Percentiles rank a stretch among this genome's conserved stretches.
phyloP scores from a whole-genome alignment of 371 early-diverging fungal genomes.

The Caulochytrium protostelioides region DNA sequence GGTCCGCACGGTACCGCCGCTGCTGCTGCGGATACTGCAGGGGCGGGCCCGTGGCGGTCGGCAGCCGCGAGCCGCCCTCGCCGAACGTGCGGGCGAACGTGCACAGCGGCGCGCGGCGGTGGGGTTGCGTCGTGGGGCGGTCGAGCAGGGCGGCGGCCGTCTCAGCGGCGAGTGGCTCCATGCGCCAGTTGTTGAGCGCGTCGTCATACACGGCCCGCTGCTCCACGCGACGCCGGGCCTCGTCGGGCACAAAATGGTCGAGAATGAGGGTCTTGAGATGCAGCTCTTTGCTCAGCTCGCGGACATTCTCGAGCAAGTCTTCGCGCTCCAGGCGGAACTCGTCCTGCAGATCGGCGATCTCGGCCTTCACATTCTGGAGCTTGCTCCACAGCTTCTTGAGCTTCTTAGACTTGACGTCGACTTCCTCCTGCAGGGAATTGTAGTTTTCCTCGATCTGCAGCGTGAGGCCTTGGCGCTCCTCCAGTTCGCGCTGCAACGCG shows the following conservation, averaged over 20 bases:
- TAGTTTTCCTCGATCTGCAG: slow-evolving; percentile 14
- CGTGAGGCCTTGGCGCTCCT: slow-evolving; percentile 8
- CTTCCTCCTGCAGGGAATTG: slow-evolving; percentile 16
- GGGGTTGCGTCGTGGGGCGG: no score
- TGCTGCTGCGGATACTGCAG: no score
- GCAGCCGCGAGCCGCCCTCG: no score
- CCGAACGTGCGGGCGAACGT: no score
- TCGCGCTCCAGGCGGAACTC: slow-evolving; percentile 15
- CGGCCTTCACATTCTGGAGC: slow-evolving; percentile 8
- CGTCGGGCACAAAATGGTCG: slow-evolving; percentile 29
- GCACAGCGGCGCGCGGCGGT: no score
- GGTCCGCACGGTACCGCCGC: no score
- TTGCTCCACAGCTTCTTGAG: slow-evolving; percentile 14
- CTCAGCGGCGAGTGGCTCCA: slow-evolving; percentile 13
- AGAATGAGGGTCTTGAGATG: slow-evolving; percentile 9
- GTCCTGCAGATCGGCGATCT: slow-evolving; percentile 11
- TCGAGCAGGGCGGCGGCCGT: no score
- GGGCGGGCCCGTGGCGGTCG: no score
- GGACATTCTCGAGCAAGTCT: slow-evolving; percentile 14
- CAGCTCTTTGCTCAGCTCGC: slow-evolving; percentile 15
- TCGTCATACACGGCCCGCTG: slow-evolving; percentile 18
- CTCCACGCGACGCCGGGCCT: slow-evolving; percentile 22
- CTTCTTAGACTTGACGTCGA: slow-evolving; percentile 15
- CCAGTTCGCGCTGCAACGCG: slow-evolving; percentile 7
- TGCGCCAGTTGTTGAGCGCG: slow-evolving; percentile 23